Conservation (phyloP, 768 basidiomycete genomes). For the Crepidotus variabilis region DNA sequence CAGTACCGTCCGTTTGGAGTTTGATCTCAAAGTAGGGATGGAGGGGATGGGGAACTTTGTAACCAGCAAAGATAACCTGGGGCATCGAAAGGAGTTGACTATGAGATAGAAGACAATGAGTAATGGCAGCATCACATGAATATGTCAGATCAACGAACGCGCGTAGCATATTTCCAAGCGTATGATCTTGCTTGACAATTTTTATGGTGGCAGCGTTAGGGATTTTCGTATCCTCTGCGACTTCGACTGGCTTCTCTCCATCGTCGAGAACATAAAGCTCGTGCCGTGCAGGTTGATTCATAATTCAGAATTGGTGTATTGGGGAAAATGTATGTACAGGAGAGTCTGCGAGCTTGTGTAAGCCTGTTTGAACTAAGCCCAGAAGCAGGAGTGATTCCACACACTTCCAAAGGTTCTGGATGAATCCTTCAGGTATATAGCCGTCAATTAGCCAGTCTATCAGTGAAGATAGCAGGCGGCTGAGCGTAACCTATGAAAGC, state of each 20-base stretch:
- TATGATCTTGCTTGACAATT: conserved; percentile 96
- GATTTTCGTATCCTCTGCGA: conserved; percentile 95
- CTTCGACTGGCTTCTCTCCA: conserved; percentile 85
- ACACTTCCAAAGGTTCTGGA: too few relatives aligned
- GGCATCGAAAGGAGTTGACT: conserved; percentile 91
- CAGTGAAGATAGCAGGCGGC: background rate
- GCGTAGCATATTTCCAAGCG: conserved; percentile 94
- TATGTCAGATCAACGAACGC: conserved; percentile 43
- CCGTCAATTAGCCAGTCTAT: background rate
- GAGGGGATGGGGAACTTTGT: conserved; percentile 96
- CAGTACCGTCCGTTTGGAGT: conserved; percentile 88
- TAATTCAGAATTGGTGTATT: conserved; percentile 23
- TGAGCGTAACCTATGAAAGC: background rate
- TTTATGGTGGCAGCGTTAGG: conserved; percentile 96
- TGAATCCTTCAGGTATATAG: background rate
- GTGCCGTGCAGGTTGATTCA: conserved; percentile 95
- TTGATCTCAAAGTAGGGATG: conserved; percentile 94
- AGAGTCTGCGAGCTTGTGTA: background rate
- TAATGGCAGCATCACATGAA: background rate
- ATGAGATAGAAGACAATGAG: conserved; percentile 6
- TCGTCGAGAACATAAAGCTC: conserved; percentile 92
- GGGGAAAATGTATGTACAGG: conserved; percentile 1
- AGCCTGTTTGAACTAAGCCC: too few relatives aligned
- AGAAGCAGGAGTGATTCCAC: too few relatives aligned
- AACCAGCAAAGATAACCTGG: conserved; percentile 90